Percentiles rank a stretch among this genome's conserved stretches.
These are phyloP conservation scores for Cerrena zonata DNA, from an alignment of 1,284 basidiomycete species.

Conservation along the genomic window DNA sequence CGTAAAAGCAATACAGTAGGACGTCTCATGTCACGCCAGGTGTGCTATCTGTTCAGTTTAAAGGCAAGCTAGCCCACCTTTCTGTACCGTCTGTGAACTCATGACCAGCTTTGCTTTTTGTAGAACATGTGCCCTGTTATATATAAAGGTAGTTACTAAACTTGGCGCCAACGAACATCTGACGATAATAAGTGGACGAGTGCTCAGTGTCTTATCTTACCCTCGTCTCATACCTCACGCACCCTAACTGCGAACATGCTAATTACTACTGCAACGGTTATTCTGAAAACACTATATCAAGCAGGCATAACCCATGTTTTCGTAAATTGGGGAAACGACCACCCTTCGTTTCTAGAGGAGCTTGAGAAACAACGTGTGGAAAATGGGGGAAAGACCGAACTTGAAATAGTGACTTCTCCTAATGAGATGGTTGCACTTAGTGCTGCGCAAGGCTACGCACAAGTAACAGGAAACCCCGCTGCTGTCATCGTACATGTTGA, in stretches of 20 bases:
- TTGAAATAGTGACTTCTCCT: conserved; percentile 58
- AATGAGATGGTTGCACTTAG: conserved; percentile 73
- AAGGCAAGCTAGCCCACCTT: no score
- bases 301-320: conserved; percentile 67
- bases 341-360: conserved; percentile 65
- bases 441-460: conserved; percentile 65
- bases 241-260: neutral
- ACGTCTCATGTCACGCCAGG: no score
- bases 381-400: conserved; percentile 33
- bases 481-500: conserved; percentile 71
- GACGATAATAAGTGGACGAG: no score
- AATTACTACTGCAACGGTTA: conserved; percentile 49
- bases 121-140: no score
- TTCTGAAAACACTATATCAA: conserved; percentile 50
- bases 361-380: conserved; percentile 48
- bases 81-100: no score
- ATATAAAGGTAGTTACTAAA: no score
- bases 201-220: neutral
- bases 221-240: neutral
- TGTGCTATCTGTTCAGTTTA: no score
- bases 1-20: no score
- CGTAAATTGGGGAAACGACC: conserved; percentile 72
- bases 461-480: conserved; percentile 59
- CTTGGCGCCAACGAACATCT: no score
- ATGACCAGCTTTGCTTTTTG: no score